A percentile compares a stretch with the other conserved stretches of the same genome.
Conservation (phyloP, 2,329 filamentous ascomycete genomes). For the Fonsecaea pedrosoi region DNA sequence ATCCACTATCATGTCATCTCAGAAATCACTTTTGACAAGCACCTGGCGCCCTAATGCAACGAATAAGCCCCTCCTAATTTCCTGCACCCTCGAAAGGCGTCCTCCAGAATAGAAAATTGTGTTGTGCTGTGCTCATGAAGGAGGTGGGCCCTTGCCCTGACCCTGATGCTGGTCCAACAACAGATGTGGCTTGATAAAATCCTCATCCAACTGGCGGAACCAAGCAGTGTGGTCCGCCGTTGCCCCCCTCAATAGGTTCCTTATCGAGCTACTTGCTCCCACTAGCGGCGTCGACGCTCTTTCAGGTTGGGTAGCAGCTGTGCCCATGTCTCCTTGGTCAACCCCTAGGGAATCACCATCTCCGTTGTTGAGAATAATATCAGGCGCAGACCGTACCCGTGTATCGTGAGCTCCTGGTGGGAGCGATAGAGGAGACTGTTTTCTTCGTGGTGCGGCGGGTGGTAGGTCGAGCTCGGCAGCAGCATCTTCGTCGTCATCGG, state of each 20-base stretch:
- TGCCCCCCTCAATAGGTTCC: constrained; percentile 76
- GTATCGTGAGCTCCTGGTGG: constrained; percentile 27
- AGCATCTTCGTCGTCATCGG: constrained; percentile 57
- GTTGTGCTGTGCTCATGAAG: constrained; percentile 14
- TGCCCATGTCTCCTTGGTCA: constrained; percentile 29
- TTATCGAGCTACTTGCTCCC: constrained; percentile 63
- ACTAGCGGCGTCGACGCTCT: constrained; percentile 33
- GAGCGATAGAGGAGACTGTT: constrained; percentile 52
- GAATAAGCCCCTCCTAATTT: background rate
- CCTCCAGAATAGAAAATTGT: background rate
- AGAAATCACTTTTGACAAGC: constrained; percentile 12
- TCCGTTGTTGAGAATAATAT: constrained; percentile 34
- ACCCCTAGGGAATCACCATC: constrained; percentile 23
- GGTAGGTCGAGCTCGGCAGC: constrained; percentile 65
- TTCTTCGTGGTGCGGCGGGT: constrained; percentile 56
- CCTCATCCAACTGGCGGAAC: constrained; percentile 92
- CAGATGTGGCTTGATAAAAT: constrained; percentile 91
- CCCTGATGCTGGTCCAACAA: constrained; percentile 71
- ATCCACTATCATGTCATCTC: constrained; percentile 8
- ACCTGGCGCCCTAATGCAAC: background rate
- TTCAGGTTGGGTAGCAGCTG: constrained; percentile 33
- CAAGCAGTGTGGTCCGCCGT: constrained; percentile 87
- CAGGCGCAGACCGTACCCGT: constrained; percentile 30
- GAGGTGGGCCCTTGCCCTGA: constrained; percentile 36
- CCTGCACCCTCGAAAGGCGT: background rate